These are phyloP conservation scores for Fusarium agapanthi DNA, from an alignment of 2,329 filamentous ascomycete species.

Conservation along the genomic window DNA sequence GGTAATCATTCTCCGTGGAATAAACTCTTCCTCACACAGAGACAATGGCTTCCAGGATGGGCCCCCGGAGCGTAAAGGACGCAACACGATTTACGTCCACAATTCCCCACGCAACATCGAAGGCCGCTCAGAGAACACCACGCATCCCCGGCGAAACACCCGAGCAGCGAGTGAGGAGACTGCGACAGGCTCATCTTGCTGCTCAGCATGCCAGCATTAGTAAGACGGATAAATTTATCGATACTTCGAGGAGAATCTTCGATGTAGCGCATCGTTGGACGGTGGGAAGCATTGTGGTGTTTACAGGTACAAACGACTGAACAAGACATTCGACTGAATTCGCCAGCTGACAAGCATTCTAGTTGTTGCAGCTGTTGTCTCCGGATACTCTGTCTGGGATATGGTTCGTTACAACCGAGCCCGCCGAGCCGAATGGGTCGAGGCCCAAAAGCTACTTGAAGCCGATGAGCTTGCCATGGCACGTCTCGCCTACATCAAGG, in stretches of 20 bases:
- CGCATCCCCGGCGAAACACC: constrained; percentile 65
- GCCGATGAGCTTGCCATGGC: constrained; percentile 65
- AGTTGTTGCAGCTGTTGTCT: constrained; percentile 65
- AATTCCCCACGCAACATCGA: constrained; percentile 71
- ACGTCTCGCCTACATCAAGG: constrained; percentile 68
- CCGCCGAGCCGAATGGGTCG: constrained; percentile 66
- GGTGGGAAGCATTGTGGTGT: constrained; percentile 62
- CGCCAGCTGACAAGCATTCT: constrained; percentile 9
- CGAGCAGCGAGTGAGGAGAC: constrained; percentile 73
- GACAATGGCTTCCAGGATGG: constrained; percentile 55
- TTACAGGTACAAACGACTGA: constrained; percentile 59
- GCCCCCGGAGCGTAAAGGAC: constrained; percentile 76
- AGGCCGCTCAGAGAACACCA: constrained; percentile 52
- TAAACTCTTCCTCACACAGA: background rate
- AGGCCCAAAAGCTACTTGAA: constrained; percentile 62
- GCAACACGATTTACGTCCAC: constrained; percentile 74
- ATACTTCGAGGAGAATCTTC: constrained; percentile 58
- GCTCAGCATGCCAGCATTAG: constrained; percentile 68
- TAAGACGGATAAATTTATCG: constrained; percentile 59
- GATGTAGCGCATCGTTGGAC: constrained; percentile 66
- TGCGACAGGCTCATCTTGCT: constrained; percentile 74
- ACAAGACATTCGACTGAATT: background rate
- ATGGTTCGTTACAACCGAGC: constrained; percentile 70
- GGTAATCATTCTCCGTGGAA: background rate
- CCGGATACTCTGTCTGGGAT: constrained; percentile 67